Conservation (phyloP, 2,329 filamentous ascomycete genomes). For the Hypoxylon sp. region DNA sequence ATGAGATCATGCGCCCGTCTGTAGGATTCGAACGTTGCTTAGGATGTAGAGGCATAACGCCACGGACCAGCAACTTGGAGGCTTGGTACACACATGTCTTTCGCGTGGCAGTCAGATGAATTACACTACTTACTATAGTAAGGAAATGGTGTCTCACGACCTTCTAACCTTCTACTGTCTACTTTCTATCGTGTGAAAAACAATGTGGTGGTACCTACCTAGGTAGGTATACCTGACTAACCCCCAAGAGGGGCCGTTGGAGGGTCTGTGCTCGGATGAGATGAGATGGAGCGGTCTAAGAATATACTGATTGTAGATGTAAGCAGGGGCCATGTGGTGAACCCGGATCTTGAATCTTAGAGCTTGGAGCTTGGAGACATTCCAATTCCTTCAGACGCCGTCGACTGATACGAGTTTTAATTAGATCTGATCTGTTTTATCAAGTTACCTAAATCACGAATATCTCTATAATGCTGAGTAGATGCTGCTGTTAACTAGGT, state of each 20-base stretch:
- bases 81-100: constrained; percentile 4
- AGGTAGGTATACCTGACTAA: constrained; percentile 6
- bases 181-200: constrained; percentile 4
- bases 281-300: constrained; percentile 29
- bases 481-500: constrained; percentile 5
- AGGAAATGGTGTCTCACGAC: constrained; percentile 6
- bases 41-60: not conserved
- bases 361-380: not conserved
- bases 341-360: not conserved
- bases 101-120: constrained; percentile 10
- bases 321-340: not conserved
- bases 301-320: constrained; percentile 37
- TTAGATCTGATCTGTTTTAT: constrained; percentile 1
- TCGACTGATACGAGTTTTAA: constrained; percentile 9
- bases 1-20: constrained; percentile 15
- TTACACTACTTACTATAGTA: not conserved
- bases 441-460: constrained; percentile 3
- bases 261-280: not conserved
- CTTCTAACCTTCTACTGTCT: constrained; percentile 5
- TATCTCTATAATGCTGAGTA: constrained; percentile 10
- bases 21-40: not conserved
- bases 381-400: not conserved
- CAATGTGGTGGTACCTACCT: constrained; percentile 1
- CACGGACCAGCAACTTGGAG: not conserved
- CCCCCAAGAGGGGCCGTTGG: constrained; percentile 14